Conservation (phyloP, 1,139 yeast species). For the Taphrina deformans region DNA sequence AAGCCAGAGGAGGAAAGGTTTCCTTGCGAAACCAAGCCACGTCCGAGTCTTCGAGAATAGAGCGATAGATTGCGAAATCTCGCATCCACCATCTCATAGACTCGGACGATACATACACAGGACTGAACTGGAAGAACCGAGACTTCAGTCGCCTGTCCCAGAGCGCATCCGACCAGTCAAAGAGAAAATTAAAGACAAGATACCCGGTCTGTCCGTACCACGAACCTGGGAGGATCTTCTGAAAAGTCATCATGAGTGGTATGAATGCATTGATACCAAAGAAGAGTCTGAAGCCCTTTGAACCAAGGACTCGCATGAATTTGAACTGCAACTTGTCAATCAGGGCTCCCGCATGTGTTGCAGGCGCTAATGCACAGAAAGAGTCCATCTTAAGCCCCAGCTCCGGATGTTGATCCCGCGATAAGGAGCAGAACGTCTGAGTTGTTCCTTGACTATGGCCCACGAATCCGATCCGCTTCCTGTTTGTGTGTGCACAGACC, state of each 20-base stretch:
- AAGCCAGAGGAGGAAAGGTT: constrained; percentile 55
- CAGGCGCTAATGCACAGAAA: constrained; percentile 83
- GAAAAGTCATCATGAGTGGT: constrained; percentile 44
- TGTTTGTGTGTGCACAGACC: constrained; percentile 52
- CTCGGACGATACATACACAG: constrained; percentile 73
- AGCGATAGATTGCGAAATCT: constrained; percentile 54
- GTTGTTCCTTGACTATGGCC: constrained; percentile 96
- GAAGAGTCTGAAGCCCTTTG: constrained; percentile 45
- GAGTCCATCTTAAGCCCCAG: constrained; percentile 56
- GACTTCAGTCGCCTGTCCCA: constrained; percentile 73
- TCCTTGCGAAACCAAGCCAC: constrained; percentile 57
- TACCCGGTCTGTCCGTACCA: constrained; percentile 67
- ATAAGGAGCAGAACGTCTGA: constrained; percentile 65
- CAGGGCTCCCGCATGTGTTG: constrained; percentile 78
- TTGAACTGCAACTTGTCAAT: constrained; percentile 58
- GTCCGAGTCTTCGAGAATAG: constrained; percentile 54
- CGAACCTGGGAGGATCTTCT: constrained; percentile 38
- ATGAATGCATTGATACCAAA: constrained; percentile 44
- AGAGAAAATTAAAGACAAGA: constrained; percentile 75
- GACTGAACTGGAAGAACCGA: constrained; percentile 81
- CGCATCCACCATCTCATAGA: constrained; percentile 87
- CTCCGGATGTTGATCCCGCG: constrained; percentile 53
- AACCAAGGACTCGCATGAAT: constrained; percentile 37
- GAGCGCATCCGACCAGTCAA: constrained; percentile 77
- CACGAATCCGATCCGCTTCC: constrained; percentile 55